Base-by-base conservation (phyloP, 2,329 filamentous ascomycete species). In the Cladophialophora carrionii region DNA sequence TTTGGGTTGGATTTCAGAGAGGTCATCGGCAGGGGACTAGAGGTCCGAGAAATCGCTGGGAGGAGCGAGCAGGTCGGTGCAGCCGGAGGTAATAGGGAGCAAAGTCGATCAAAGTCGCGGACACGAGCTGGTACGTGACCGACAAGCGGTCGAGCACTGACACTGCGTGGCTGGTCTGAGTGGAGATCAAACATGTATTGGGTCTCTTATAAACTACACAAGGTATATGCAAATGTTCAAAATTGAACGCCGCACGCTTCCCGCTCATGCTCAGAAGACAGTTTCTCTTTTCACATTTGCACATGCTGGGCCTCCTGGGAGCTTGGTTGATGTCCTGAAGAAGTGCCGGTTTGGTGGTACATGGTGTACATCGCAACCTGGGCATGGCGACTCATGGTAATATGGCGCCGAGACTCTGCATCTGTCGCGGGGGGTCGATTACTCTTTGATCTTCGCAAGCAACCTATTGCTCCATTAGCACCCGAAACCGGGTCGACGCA, bases 391-490 rank as follows among this genome's bases (percentile, higher is more conserved):
- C 37, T 43, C 17, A 5, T 43, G 17, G 37, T 17, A 43, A 43
- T 43, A 43, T 43, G 37, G 37, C 17, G 24, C 46, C 46, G 29
- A 51, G 57, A 46, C 10, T 37, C 10, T n/a, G n/a, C 34, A 58
- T 4, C 24, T 31, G 51, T 31, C 22, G 41, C 20, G 52, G 17
- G 8, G 22, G 48, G 6, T n/a, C n/a, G 6, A 6, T 84, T 91
- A 96, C 86, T 98, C 94, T 82, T 92, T 96, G 87, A 99, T 96
- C 90, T 98, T 99, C 79, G 95, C 95, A 68, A 99, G 88, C 73
- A 99, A 91, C 80, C 94, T 97, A 74, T 29, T 54, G 41, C 17
- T 59, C 75, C 14, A 32, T 60, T 60, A 60, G 57, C 31, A 58
- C 14, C 31, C 20, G 17, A 29, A 71, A 58, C 29, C 46, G 1